Conservation (phyloP, 176 grass and related monocot genomes). For the Cenchrus fungigraminus region DNA sequence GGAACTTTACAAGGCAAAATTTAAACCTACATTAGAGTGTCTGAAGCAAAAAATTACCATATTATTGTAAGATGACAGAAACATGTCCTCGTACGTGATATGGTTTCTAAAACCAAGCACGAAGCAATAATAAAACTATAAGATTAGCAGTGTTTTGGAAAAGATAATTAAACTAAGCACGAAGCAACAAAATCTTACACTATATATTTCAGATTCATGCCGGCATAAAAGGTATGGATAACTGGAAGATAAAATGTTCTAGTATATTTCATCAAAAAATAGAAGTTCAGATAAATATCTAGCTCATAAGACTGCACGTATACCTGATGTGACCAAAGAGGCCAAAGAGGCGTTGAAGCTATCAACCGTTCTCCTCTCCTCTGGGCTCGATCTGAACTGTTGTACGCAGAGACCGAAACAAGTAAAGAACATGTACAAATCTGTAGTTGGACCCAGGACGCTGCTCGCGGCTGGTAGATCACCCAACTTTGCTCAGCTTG, state of each 20-base stretch:
- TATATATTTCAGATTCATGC: not conserved
- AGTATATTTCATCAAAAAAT: not conserved
- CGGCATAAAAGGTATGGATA: not conserved
- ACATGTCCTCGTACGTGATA: no score
- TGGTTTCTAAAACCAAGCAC: no score
- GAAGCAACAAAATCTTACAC: no score
- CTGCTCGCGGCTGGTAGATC: conserved; percentile 67
- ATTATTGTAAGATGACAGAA: no score
- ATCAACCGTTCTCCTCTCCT: conserved; percentile 67
- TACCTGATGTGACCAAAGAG: conserved; percentile 80
- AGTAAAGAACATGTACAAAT: not conserved
- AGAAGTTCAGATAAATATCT: not conserved
- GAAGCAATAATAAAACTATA: no score
- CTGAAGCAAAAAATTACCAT: no score
- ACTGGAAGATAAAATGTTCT: not conserved
- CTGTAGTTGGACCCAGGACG: conserved; percentile 57
- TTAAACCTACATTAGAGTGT: no score
- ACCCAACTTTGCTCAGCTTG: conserved; percentile 91
- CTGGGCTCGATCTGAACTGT: conserved; percentile 75
- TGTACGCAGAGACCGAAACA: not conserved
- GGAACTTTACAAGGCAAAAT: no score
- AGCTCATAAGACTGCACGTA: not conserved
- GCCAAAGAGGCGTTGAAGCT: conserved; percentile 82
- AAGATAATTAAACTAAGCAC: no score
- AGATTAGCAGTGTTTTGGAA: no score